Evolutionary conservation across 805 yeast genomes (phyloP).

Genomic region (Saturnispora ahearnii): DNA sequence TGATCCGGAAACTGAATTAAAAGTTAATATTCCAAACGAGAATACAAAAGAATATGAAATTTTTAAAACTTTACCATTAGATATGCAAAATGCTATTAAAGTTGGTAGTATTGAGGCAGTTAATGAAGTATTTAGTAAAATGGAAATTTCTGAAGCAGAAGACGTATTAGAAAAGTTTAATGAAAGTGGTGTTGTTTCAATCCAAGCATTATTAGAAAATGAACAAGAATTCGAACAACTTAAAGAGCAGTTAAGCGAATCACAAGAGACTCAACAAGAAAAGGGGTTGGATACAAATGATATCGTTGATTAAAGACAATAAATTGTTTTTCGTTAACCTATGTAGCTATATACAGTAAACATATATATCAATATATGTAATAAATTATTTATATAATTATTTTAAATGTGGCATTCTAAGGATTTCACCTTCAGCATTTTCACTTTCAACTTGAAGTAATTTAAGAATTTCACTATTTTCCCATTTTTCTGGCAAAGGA

Average conservation of each 20-base stretch:
- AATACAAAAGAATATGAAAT: slow-evolving; percentile 42
- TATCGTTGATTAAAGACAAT: slow-evolving; percentile 4
- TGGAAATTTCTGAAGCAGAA: slow-evolving; percentile 76
- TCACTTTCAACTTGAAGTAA: slow-evolving; percentile 65
- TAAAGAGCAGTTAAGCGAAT: slow-evolving; percentile 31
- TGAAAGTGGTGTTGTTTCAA: slow-evolving; percentile 74
- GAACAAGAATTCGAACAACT: slow-evolving; percentile 56
- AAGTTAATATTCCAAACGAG: slow-evolving; percentile 60
- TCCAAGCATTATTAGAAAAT: slow-evolving; percentile 66
- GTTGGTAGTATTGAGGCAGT: slow-evolving; percentile 67
- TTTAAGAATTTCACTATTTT: slow-evolving; percentile 51
- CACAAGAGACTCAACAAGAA: slow-evolving; percentile 5
- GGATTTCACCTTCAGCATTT: slow-evolving; percentile 59
- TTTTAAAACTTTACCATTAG: slow-evolving; percentile 48
- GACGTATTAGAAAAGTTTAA: slow-evolving; percentile 61
- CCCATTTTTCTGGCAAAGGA: slow-evolving; percentile 85
- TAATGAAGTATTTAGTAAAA: slow-evolving; percentile 68
- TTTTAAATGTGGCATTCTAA: slow-evolving; percentile 77
- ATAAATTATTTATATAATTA: slow-evolving; percentile 1
- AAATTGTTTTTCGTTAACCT: too few relatives aligned
- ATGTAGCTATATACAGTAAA: neutral
- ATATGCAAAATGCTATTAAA: slow-evolving; percentile 68
- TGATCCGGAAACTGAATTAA: slow-evolving; percentile 72
- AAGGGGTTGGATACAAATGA: slow-evolving; percentile 6
- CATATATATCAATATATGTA: neutral